phyloP scores from a whole-genome alignment of 176 grass and related monocot genomes.

The Juncus inflexus region DNA sequence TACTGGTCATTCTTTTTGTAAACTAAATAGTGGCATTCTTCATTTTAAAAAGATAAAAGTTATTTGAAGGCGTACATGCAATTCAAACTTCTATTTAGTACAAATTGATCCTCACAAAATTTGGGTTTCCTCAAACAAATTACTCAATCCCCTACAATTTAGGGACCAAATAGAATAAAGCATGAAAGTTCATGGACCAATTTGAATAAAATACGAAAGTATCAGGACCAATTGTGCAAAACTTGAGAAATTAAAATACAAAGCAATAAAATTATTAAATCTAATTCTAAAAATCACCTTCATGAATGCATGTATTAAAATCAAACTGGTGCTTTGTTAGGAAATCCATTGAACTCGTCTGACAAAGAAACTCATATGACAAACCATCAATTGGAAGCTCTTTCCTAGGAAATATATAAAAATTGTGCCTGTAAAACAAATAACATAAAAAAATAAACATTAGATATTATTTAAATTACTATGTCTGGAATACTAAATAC shows the following conservation, averaged over 20 bases:
- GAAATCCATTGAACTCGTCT: constrained; percentile 82
- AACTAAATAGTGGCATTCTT: no score
- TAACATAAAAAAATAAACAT: neutral
- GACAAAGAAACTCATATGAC: constrained; percentile 73
- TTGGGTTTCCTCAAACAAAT: no score
- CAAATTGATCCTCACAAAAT: no score
- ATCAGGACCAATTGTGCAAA: neutral
- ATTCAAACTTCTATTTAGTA: no score
- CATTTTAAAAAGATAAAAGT: no score
- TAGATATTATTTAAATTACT: neutral
- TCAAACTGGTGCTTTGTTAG: constrained; percentile 80
- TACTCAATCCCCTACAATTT: neutral
- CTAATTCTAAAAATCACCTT: constrained; percentile 54
- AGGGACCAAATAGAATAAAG: neutral
- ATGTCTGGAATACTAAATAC: no score
- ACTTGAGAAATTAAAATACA: neutral
- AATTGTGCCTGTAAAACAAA: constrained; percentile 59
- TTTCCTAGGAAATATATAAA: constrained; percentile 71
- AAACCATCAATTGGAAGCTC: constrained; percentile 47
- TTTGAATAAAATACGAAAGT: neutral
- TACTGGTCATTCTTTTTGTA: no score
- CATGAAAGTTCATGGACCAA: neutral
- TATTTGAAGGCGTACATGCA: no score
- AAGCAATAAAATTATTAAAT: constrained; percentile 13
- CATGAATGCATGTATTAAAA: constrained; percentile 77